Conservation (phyloP, 495 filamentous ascomycete species). For the Penicillium macrosclerotiorum region DNA sequence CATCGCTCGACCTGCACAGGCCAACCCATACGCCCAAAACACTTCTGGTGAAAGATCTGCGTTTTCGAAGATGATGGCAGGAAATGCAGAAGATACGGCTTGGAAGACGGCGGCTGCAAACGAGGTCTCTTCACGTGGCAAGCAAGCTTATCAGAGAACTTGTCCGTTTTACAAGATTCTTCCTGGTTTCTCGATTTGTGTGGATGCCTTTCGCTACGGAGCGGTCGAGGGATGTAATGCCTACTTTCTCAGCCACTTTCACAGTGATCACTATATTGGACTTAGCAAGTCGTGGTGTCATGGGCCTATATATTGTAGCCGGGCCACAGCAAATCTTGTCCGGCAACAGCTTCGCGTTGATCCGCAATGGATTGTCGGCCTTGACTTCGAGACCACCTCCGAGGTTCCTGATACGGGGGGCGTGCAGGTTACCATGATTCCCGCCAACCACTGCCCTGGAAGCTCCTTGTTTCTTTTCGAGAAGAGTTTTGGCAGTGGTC, state of each 20-base stretch:
- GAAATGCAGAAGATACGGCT: conserved; percentile 82
- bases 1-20: conserved; percentile 71
- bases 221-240: conserved; percentile 87
- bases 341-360: conserved; percentile 81
- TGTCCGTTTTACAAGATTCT: conserved; percentile 99
- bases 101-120: conserved; percentile 85
- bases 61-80: conserved; percentile 89
- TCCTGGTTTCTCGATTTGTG: conserved; percentile 84
- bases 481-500: conserved; percentile 61
- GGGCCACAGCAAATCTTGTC: conserved; percentile 86
- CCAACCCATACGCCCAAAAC: conserved; percentile 64
- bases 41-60: conserved; percentile 53
- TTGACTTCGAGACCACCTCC: conserved; percentile 80
- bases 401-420: conserved; percentile 79
- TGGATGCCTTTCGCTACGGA: conserved; percentile 96
- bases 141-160: conserved; percentile 81
- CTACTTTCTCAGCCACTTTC: conserved; percentile 97
- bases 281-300: conserved; percentile 85
- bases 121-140: conserved; percentile 76
- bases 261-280: conserved; percentile 95
- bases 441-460: conserved; percentile 94
- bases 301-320: conserved; percentile 95
- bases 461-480: conserved; percentile 93
- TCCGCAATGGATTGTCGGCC: conserved; percentile 76
- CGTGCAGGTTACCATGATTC: conserved; percentile 88